Base-by-base conservation (phyloP, 1,284 basidiomycete genomes). In the Cerioporus squamosus region DNA sequence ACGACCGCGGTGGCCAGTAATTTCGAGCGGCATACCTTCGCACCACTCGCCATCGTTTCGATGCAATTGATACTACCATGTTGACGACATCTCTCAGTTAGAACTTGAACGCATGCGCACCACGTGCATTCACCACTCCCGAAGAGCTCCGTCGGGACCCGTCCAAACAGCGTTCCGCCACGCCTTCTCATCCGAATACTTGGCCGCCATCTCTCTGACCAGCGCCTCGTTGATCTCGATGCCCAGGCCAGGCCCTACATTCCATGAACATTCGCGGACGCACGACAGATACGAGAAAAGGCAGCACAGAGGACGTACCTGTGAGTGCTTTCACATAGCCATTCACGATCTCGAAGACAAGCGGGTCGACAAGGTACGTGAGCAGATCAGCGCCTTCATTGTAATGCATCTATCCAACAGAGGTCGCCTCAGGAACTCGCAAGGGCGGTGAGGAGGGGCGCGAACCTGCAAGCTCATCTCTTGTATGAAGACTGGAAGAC, bases 301-400 rank as follows among this genome's bases (percentile, higher is more conserved):
- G 33, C 12, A 36, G 33, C 14, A 36, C 10, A 9, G 36, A 7
- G 14, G 36, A 64, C 73, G 38, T 52, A 81, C 82, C 80, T 64
- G 79, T 74, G 7, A 87, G 75, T 1, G 83, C 78, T 15, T 79
- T 74, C 45, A 93, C 78, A 61, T 83, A 79, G 1, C 90, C 90
- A 38, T 85, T 77, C 55, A 79, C 77, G 23, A 92, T 82, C 3
- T 78, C 72, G 66, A 91, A 91, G 3, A 91, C 82, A 5, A 75
- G 72, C 3, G 82, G 75, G 60, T 86, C 79, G n/a, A 68, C 66
- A 33, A 91, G 77, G 72, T 85, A 87, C 2, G 88, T 91, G 69
- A 86, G 83, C 15, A 92, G 79, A 67, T 93, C 90, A 44, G 83
- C 86, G 24, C 83, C 83, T 63, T 82, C 74, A 71, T 91, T 91